Conservation (phyloP, 106 monocot species). For the Platanthera zijinensis region DNA sequence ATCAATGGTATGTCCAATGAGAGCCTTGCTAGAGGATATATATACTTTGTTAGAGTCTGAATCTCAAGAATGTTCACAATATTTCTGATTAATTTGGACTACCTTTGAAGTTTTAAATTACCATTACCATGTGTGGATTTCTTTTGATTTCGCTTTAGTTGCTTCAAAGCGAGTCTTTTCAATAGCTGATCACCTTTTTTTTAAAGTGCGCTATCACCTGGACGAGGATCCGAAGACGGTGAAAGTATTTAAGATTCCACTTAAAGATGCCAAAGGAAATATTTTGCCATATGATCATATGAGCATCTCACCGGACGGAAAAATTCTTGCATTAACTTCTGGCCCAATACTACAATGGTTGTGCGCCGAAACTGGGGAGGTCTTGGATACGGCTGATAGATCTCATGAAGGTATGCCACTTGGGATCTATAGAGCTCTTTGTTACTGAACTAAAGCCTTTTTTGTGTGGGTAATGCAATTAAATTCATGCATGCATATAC, state of each 20-base stretch:
- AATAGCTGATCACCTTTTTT: not conserved
- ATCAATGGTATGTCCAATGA: slow-evolving; percentile 72
- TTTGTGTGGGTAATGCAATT: no score
- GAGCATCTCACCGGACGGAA: slow-evolving; percentile 84
- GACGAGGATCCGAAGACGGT: slow-evolving; percentile 99
- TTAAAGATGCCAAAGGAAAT: slow-evolving; percentile 66
- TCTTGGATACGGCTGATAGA: slow-evolving; percentile 84
- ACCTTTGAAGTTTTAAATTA: not conserved
- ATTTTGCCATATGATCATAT: slow-evolving; percentile 66
- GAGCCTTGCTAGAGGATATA: not conserved
- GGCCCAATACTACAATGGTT: slow-evolving; percentile 96
- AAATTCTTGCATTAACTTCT: slow-evolving; percentile 59
- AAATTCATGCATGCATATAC: no score
- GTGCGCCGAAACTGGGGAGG: slow-evolving; percentile 69
- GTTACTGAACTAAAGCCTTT: no score
- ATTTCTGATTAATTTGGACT: not conserved
- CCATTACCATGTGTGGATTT: not conserved
- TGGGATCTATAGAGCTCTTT: not conserved
- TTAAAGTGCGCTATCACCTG: slow-evolving; percentile 81
- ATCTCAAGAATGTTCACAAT: not conserved
- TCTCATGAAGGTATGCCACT: slow-evolving; percentile 77
- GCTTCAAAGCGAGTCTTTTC: not conserved
- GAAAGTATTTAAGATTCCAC: slow-evolving; percentile 73
- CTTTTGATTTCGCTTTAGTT: not conserved
- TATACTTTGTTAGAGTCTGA: no score